Evolutionary conservation across 108 stramenopile species (phyloP).

Genomic region (Pseudonitzschia delicatissima): DNA sequence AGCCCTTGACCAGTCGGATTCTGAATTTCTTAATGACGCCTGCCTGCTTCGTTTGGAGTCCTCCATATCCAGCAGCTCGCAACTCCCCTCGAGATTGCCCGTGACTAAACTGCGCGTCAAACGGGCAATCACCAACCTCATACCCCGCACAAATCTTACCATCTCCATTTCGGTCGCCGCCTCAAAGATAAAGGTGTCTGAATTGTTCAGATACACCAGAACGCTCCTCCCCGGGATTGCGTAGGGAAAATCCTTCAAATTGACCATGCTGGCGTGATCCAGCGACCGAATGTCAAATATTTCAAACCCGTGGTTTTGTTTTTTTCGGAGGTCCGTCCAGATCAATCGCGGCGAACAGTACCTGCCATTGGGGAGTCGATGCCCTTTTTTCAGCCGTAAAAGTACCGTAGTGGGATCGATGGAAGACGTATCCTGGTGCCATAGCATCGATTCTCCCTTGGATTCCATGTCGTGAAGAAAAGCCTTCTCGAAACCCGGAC

Average conservation of each 20-base stretch:
- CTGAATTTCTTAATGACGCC: no score
- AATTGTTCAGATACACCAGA: constrained; percentile 23
- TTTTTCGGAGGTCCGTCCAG: constrained; percentile 27
- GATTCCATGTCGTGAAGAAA: constrained; percentile 22
- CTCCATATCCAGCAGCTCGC: constrained; percentile 37
- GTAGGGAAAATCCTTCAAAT: constrained; percentile 41
- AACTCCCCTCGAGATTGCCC: constrained; percentile 40
- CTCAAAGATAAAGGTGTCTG: constrained; percentile 37
- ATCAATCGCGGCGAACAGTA: constrained; percentile 39
- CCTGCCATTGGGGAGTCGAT: constrained; percentile 10
- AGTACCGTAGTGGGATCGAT: constrained; percentile 10
- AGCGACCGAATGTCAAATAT: constrained; percentile 51
- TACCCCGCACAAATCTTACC: constrained; percentile 43
- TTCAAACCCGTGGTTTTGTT: constrained; percentile 28
- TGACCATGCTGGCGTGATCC: constrained; percentile 30
- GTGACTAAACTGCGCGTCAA: constrained; percentile 51
- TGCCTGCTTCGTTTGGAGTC: not conserved
- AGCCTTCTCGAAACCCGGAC: constrained; percentile 16
- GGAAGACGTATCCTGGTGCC: constrained; percentile 26
- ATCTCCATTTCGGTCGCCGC: constrained; percentile 31
- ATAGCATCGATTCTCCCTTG: constrained; percentile 28
- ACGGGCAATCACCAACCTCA: constrained; percentile 51
- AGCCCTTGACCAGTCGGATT: constrained; percentile 13
- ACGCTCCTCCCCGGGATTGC: constrained; percentile 42
- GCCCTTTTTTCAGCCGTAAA: constrained; percentile 20